Percentiles rank a stretch among this genome's conserved stretches.
Conservation (phyloP, 495 filamentous ascomycete species). For the Daldinia loculata region DNA sequence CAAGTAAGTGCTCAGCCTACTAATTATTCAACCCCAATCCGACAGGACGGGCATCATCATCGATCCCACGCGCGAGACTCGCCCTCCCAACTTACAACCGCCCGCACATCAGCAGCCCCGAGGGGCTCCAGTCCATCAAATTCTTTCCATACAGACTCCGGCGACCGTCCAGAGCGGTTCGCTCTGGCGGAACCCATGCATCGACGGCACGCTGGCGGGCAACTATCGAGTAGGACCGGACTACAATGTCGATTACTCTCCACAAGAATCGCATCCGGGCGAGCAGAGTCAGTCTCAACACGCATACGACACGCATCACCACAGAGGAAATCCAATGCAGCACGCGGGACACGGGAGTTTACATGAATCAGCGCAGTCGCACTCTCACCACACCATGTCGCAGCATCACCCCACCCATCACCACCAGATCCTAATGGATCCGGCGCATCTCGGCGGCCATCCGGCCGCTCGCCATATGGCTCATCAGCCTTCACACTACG, state of each 20-base stretch:
- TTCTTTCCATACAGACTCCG: conserved; percentile 63
- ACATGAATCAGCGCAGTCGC: conserved; percentile 54
- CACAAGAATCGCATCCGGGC: conserved; percentile 66
- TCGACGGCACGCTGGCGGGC: conserved; percentile 72
- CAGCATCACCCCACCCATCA: conserved; percentile 61
- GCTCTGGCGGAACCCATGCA: conserved; percentile 78
- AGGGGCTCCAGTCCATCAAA: conserved; percentile 58
- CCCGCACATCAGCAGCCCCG: conserved; percentile 50
- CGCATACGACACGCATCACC: conserved; percentile 62
- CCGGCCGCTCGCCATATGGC: conserved; percentile 57
- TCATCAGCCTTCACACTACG: conserved; percentile 57
- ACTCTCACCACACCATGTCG: conserved; percentile 58
- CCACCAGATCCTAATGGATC: conserved; percentile 59
- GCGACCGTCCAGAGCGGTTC: conserved; percentile 73
- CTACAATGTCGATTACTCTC: conserved; percentile 71
- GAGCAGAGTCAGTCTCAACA: conserved; percentile 61
- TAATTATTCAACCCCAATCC: conserved; percentile 37
- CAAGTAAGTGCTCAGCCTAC: conserved; percentile 41
- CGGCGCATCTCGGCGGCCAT: conserved; percentile 55
- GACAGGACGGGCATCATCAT: conserved; percentile 45
- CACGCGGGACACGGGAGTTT: conserved; percentile 55
- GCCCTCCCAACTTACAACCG: conserved; percentile 33
- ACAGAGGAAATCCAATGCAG: conserved; percentile 50
- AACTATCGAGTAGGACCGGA: conserved; percentile 67
- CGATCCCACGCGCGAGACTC: conserved; percentile 44